These are phyloP conservation scores for Piromyces finnis DNA, from an alignment of 192 early-diverging fungal species.

Conservation along the genomic window DNA sequence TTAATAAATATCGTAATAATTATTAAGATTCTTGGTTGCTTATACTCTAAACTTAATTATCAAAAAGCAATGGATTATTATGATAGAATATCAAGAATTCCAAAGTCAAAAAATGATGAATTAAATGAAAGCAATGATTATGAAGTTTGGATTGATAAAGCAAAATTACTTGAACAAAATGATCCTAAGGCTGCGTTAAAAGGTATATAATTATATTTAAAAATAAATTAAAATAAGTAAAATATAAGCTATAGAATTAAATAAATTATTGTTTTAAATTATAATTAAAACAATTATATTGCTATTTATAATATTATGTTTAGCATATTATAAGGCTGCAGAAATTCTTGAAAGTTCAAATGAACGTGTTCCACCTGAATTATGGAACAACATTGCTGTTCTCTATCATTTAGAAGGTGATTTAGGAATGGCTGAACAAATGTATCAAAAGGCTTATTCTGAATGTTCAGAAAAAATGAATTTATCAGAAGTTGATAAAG, in stretches of 20 bases:
- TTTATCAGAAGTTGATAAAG: conserved; percentile 5
- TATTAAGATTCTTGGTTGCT: conserved; percentile 4
- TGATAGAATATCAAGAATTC: neutral
- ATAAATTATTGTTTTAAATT: too few species aligned
- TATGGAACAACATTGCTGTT: conserved; percentile 80
- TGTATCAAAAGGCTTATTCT: conserved; percentile 2
- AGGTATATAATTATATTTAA: conserved; percentile 1
- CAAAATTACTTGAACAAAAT: conserved; percentile 5
- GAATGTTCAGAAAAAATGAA: neutral
- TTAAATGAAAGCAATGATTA: conserved; percentile 10
- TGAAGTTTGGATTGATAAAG: conserved; percentile 13
- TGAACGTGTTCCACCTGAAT: conserved; percentile 22
- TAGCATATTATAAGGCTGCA: conserved; percentile 14
- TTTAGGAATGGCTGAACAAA: conserved; percentile 2
- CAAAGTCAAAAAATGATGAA: neutral
- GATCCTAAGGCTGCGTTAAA: conserved; percentile 8
- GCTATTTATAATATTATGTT: too few species aligned
- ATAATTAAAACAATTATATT: too few species aligned
- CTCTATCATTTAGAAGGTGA: conserved; percentile 45
- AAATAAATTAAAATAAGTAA: too few species aligned
- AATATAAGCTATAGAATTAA: too few species aligned
- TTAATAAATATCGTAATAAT: too few species aligned
- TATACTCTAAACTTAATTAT: neutral
- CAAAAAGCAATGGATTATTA: neutral
- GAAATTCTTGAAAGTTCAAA: conserved; percentile 5